Conservation (phyloP, 805 yeast genomes). For the Saccharomycopsis olivae region DNA sequence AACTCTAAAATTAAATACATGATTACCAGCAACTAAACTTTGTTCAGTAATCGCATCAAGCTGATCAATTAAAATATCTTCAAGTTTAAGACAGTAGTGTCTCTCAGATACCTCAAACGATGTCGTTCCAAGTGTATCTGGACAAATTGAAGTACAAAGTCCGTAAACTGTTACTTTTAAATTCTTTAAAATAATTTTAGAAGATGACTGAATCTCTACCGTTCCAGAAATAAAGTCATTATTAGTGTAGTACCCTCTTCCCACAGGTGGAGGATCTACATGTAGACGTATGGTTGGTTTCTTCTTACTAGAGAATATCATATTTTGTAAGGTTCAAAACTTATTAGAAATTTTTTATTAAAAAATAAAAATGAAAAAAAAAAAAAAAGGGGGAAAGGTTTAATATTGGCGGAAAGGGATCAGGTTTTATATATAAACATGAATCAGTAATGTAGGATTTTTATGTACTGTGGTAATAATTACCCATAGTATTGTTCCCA, state of each 20-base stretch:
- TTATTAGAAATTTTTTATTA: too few relatives aligned
- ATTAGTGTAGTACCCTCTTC: constrained; percentile 11
- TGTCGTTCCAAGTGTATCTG: constrained; percentile 1
- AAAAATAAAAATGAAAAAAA: too few relatives aligned
- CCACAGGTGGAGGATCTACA: constrained; percentile 2
- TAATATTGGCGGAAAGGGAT: too few relatives aligned
- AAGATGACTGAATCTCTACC: neutral
- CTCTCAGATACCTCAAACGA: constrained; percentile 4
- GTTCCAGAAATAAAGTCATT: constrained; percentile 11
- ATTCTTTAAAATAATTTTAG: neutral
- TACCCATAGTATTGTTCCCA: too few relatives aligned
- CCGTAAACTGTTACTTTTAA: constrained; percentile 10
- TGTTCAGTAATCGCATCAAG: neutral
- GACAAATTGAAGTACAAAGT: constrained; percentile 1
- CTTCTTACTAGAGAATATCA: constrained; percentile 1
- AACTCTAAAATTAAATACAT: constrained; percentile 1
- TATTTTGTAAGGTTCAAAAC: neutral
- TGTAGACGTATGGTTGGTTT: constrained; percentile 1
- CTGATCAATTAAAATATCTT: constrained; percentile 1
- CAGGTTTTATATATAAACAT: too few relatives aligned
- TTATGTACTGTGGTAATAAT: too few relatives aligned
- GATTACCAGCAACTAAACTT: constrained; percentile 1
- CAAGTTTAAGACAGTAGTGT: constrained; percentile 8
- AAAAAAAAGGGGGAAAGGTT: too few relatives aligned
- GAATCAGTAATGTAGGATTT: too few relatives aligned